phyloP scores from a whole-genome alignment of 2,329 filamentous ascomycete species.

The Xylariomycetidae sp. region DNA sequence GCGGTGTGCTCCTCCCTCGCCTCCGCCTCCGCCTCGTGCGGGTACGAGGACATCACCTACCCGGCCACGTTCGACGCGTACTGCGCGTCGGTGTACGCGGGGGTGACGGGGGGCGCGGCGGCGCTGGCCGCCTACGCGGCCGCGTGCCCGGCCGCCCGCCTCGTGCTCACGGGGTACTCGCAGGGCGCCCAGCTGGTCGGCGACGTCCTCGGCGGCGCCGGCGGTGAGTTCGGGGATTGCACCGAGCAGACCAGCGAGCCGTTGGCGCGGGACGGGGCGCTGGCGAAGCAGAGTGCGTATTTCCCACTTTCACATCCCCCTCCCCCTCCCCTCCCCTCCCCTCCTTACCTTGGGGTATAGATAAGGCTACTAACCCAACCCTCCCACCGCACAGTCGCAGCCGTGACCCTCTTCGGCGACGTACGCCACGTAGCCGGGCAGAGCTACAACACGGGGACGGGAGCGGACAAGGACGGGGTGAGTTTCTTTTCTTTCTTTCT shows the following conservation, averaged over 20 bases:
- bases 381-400: slow-evolving; percentile 10
- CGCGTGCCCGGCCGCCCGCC: slow-evolving; percentile 21
- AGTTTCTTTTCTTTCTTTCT: slow-evolving; percentile 1
- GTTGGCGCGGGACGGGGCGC: slow-evolving; percentile 7
- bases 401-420: slow-evolving; percentile 22
- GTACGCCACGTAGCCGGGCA: slow-evolving; percentile 21
- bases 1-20: slow-evolving; percentile 11
- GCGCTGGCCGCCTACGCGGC: slow-evolving; percentile 21
- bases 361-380: not conserved
- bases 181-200: slow-evolving; percentile 16
- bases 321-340: not conserved
- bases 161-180: slow-evolving; percentile 25
- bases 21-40: not conserved
- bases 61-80: slow-evolving; percentile 16
- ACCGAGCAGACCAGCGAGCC: slow-evolving; percentile 8
- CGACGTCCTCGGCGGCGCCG: slow-evolving; percentile 17
- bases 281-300: slow-evolving; percentile 8
- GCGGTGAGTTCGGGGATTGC: slow-evolving; percentile 11
- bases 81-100: slow-evolving; percentile 19
- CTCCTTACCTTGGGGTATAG: not conserved
- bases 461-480: slow-evolving; percentile 15
- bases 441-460: slow-evolving; percentile 21
- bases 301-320: not conserved
- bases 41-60: slow-evolving; percentile 17
- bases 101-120: slow-evolving; percentile 14